phyloP scores from a whole-genome alignment of 768 basidiomycete species.

The Mycena epipterygia region DNA sequence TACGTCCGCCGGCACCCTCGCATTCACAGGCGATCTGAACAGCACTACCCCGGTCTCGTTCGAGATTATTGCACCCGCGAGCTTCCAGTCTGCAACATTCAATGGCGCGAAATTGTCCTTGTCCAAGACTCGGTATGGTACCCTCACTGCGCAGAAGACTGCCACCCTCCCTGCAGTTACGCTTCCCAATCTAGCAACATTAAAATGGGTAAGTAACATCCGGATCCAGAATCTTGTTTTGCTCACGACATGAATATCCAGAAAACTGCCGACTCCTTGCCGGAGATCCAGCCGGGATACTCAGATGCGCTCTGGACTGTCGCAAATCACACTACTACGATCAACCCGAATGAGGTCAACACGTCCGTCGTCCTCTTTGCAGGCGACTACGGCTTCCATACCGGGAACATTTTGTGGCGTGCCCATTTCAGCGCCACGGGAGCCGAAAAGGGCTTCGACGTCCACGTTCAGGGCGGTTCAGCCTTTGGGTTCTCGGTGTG shows the following conservation, averaged over 20 bases:
- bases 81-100: slow-evolving; percentile 57
- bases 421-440: slow-evolving; percentile 64
- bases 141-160: slow-evolving; percentile 49
- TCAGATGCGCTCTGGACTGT: slow-evolving; percentile 59
- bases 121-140: slow-evolving; percentile 57
- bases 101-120: slow-evolving; percentile 53
- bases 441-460: slow-evolving; percentile 57
- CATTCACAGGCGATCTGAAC: slow-evolving; percentile 61
- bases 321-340: slow-evolving; percentile 55
- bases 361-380: slow-evolving; percentile 62
- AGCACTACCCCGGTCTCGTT: slow-evolving; percentile 50
- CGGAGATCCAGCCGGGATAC: slow-evolving; percentile 56
- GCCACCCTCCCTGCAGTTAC: slow-evolving; percentile 50
- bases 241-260: slow-evolving; percentile 21
- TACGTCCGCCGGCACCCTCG: slow-evolving; percentile 51
- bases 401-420: slow-evolving; percentile 66
- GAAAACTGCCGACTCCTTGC: slow-evolving; percentile 59
- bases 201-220: slow-evolving; percentile 53
- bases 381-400: slow-evolving; percentile 66
- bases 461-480: slow-evolving; percentile 57
- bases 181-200: slow-evolving; percentile 50
- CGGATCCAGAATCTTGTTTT: background rate
- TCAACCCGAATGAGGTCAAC: slow-evolving; percentile 53
- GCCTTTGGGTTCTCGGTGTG: slow-evolving; percentile 67
- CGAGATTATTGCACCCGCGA: slow-evolving; percentile 62